phyloP scores from a whole-genome alignment of 306 rosid genomes.

The Cicer judaicum region DNA sequence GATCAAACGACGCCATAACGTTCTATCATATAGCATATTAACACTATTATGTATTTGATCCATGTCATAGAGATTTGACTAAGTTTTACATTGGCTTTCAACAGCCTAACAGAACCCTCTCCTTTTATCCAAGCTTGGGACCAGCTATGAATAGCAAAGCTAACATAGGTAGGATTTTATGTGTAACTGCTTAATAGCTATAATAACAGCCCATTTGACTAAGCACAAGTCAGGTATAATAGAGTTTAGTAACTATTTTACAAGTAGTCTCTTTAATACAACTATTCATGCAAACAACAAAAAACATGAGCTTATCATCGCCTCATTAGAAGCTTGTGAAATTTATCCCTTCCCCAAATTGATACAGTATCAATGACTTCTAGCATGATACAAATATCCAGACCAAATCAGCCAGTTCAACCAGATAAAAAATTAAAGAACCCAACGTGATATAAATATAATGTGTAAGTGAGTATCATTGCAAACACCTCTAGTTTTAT shows the following conservation, averaged over 20 bases:
- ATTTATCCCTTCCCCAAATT: background rate
- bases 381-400: background rate
- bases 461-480: background rate
- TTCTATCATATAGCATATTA: too few species aligned
- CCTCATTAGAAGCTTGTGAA: slow-evolving; percentile 10
- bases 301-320: background rate
- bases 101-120: too few species aligned
- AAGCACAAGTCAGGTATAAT: background rate
- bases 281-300: background rate
- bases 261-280: background rate
- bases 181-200: background rate
- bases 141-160: too few species aligned
- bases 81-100: too few species aligned
- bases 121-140: too few species aligned
- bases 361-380: background rate
- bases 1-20: too few species aligned
- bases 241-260: background rate
- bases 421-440: background rate
- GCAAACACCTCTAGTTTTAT: background rate
- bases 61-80: too few species aligned
- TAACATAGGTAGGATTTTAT: too few species aligned
- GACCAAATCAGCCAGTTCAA: background rate
- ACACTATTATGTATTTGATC: too few species aligned
- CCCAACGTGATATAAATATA: background rate
- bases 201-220: background rate